phyloP scores from a whole-genome alignment of 2,329 filamentous ascomycete species.

The Meredithiella fracta region DNA sequence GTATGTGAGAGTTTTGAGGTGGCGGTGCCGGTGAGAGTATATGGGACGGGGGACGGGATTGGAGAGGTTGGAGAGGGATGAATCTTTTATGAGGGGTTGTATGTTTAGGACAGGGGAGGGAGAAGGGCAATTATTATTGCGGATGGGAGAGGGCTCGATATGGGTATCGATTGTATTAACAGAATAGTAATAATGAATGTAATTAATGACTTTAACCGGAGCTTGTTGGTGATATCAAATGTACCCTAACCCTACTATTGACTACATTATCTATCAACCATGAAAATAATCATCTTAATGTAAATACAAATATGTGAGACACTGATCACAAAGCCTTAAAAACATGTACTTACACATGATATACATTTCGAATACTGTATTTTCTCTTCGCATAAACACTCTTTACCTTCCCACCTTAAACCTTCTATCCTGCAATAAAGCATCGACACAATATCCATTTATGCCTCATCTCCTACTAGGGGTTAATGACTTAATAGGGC shows the following conservation, averaged over 20 bases:
- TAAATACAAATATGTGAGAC: no score
- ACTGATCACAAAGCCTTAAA: no score
- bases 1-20: constrained; percentile 85
- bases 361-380: no score
- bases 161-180: not conserved
- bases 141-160: not conserved
- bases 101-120: constrained; percentile 19
- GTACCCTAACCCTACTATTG: not conserved
- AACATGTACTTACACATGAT: no score
- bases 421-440: not conserved
- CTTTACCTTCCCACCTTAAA: not conserved
- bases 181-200: not conserved
- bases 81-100: constrained; percentile 31
- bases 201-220: not conserved
- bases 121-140: not conserved
- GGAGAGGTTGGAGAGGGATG: constrained; percentile 39
- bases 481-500: not conserved
- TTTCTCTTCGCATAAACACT: no score
- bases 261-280: no score
- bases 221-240: not conserved
- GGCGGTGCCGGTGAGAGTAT: constrained; percentile 67
- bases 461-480: not conserved
- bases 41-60: constrained; percentile 45
- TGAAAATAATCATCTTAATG: no score
- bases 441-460: not conserved